phyloP scores from a whole-genome alignment of 805 yeast species.

The Grigorovia yakushimaensis region DNA sequence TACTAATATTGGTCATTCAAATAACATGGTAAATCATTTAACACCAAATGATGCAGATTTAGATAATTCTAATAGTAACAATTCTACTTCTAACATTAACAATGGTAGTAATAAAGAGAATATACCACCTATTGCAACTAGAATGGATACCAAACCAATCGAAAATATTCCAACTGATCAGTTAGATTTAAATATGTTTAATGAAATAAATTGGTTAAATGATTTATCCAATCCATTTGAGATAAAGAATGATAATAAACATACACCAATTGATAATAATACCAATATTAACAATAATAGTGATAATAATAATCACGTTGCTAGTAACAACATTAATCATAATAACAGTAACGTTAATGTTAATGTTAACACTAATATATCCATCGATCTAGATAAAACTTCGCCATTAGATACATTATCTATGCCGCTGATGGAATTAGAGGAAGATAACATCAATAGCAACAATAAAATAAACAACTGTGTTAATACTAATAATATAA shows the following conservation, averaged over 20 bases:
- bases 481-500: constrained; percentile 1
- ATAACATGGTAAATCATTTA: not conserved
- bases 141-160: constrained; percentile 2
- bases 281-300: constrained; percentile 1
- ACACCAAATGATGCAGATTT: constrained; percentile 2
- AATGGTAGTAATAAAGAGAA: constrained; percentile 19
- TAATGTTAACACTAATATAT: constrained; percentile 4
- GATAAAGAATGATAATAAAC: not conserved
- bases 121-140: constrained; percentile 14
- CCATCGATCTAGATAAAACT: constrained; percentile 23
- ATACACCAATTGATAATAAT: not conserved
- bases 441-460: constrained; percentile 8
- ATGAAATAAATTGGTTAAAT: constrained; percentile 20
- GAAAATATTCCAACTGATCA: constrained; percentile 2
- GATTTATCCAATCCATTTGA: constrained; percentile 9
- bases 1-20: not conserved
- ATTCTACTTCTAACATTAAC: not conserved
- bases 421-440: constrained; percentile 28
- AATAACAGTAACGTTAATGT: constrained; percentile 1
- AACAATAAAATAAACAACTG: not conserved
- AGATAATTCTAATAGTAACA: constrained; percentile 1
- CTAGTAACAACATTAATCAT: not conserved
- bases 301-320: not conserved
- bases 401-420: constrained; percentile 28
- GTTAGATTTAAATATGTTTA: constrained; percentile 12